Evolutionary conservation across 208 protist species (phyloP), one percentile per base, ranked within the genome.

Genomic region (Acanthamoeba triangularis): DNA sequence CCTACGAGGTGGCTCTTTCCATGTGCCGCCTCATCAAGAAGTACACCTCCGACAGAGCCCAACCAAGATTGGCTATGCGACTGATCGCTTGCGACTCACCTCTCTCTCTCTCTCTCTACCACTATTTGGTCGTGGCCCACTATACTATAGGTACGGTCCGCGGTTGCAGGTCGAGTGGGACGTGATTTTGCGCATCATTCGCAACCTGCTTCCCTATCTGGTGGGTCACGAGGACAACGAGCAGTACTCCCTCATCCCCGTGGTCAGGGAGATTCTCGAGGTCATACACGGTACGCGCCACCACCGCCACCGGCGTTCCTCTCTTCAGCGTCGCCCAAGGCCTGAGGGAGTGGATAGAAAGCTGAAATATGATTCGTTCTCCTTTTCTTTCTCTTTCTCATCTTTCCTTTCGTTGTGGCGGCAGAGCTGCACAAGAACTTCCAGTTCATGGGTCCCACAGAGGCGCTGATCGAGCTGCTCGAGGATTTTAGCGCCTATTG

Each of bases 11-110:
- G 1, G 93, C 95, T 16, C 56, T 97, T 28, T 94, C 94, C 10
- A 65, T 97, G 35, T 54, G 90, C 52, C 84, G 96, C 47, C 52
- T 97, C 1, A 85, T 97, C 18, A 97, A 96, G 63, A 97, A 97
- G 56, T 97, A 94, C 41, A 11, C 11, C 3, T 92, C 59, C n/a
- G 8, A 14, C 44, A 47, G 0, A 47, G 8, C 44, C 8, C 8
- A 47, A 47, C 44, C n/a, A n/a, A n/a, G n/a, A n/a, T 0, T 47
- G 44, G 10, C 44, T 13, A 47, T 47, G 44, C 44, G 44, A 4
- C 8, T 13, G 44, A 47, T 47, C 44, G 44, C 44, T 47, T 47
- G 14, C 44, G n/a, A n/a, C 28, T 93, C 44, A 18, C 13, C n/a
- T 33, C 5, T 44, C 88, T 44, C 30, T 30, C 25, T 30, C 37